phyloP scores from a whole-genome alignment of 176 grass and related monocot genomes.

The Zoysia japonica region DNA sequence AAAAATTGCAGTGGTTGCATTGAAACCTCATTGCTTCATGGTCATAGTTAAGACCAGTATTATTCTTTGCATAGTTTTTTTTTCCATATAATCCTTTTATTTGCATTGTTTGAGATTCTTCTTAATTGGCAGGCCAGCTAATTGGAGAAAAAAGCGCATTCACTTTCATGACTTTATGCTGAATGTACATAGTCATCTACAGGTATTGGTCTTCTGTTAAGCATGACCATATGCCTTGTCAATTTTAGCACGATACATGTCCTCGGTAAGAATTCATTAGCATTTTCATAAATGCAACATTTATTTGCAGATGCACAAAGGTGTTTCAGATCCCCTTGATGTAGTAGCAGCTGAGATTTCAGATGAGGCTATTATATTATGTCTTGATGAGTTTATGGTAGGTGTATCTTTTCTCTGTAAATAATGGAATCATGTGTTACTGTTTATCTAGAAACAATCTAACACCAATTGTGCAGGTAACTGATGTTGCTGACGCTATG shows the following conservation, averaged over 20 bases:
- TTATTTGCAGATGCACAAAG: conserved; percentile 88
- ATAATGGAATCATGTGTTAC: neutral
- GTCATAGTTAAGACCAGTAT: conserved; percentile 14
- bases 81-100: neutral
- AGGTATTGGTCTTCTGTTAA: conserved; percentile 49
- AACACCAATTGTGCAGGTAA: conserved; percentile 54
- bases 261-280: neutral
- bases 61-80: neutral
- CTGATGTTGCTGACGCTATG: conserved; percentile 97
- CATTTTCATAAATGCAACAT: conserved; percentile 1
- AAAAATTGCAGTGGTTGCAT: neutral
- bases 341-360: conserved; percentile 95
- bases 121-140: conserved; percentile 62
- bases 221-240: conserved; percentile 11
- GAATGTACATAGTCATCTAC: conserved; percentile 86
- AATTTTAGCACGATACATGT: neutral
- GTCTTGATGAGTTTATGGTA: conserved; percentile 99
- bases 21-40: neutral
- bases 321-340: conserved; percentile 93
- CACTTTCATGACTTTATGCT: conserved; percentile 99
- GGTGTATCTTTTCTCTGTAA: conserved; percentile 21
- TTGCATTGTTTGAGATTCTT: conserved; percentile 10
- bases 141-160: conserved; percentile 96
- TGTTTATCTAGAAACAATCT: conserved; percentile 4
- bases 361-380: conserved; percentile 87